Conservation (phyloP, 2,329 filamentous ascomycete species). For the Cladosporium sp. region DNA sequence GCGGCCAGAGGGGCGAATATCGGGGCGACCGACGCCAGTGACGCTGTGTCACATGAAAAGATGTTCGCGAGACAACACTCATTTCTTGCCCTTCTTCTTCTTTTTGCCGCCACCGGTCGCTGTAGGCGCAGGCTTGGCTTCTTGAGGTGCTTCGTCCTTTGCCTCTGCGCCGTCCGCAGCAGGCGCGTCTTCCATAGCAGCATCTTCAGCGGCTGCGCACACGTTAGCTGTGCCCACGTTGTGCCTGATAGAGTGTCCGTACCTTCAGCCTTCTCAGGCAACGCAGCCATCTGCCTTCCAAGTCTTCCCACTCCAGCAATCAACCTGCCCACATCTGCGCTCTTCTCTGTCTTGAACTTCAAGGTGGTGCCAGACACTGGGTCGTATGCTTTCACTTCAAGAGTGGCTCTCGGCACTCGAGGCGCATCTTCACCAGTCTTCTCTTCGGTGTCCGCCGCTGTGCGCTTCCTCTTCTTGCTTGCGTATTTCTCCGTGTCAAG, state of each 20-base stretch:
- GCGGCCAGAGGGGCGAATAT: neutral
- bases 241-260: conserved; percentile 8
- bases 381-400: conserved; percentile 89
- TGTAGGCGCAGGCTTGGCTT: conserved; percentile 21
- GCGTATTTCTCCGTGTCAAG: conserved; percentile 37
- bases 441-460: conserved; percentile 28
- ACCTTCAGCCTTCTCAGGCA: conserved; percentile 48
- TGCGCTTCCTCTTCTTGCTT: conserved; percentile 32
- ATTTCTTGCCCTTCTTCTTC: conserved; percentile 56
- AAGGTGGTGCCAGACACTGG: conserved; percentile 77
- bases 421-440: conserved; percentile 37
- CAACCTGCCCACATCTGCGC: conserved; percentile 82
- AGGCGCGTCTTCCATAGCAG: conserved; percentile 37
- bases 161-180: conserved; percentile 29
- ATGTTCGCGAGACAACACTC: conserved; percentile 21
- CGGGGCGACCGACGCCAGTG: neutral
- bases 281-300: conserved; percentile 62
- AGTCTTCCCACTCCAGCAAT: conserved; percentile 75
- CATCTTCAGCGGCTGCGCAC: conserved; percentile 28
- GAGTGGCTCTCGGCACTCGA: conserved; percentile 64
- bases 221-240: neutral
- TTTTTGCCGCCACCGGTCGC: conserved; percentile 47
- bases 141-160: conserved; percentile 16
- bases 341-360: conserved; percentile 90
- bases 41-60: neutral